Base-by-base conservation (phyloP, 108 stramenopile species). In the Bacterosira constricta region DNA sequence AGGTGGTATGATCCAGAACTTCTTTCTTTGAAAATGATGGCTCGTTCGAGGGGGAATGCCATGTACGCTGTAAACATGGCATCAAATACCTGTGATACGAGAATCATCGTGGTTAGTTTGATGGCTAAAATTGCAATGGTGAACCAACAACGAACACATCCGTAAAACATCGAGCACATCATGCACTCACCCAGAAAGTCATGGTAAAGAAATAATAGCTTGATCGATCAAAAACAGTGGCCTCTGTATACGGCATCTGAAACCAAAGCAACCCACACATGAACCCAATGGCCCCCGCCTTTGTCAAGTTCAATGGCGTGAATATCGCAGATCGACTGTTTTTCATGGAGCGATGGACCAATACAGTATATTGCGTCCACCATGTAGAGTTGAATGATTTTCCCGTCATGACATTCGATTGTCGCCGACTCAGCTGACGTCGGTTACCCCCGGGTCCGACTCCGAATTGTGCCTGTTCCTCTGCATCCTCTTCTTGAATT, bases 11-110 rank as follows among this genome's bases (percentile, higher is more conserved):
- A 69, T 23, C 82, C 88, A 63, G 77, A 73, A 21, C 83, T 60
- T 17, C 90, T 56, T 53, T 93, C 92, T 59, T 89, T 85, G 58
- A 89, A 63, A 46, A 93, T 88, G 13, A 93, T 83, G n/a, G 64
- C 52, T 15, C 88, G 66, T 69, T 88, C 81, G 20, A 69, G 54
- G 6, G 92, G 92, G 63, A 93, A 93, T 0, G 86, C 71, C 84
- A 87, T 83, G 35, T 87, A 60, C 1, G 90, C 79, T 30, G 57
- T 83, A 54, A 88, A 88, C 86, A 88, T 91, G 44, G 75, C 56
- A 42, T 91, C 90, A 57, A 91, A 88, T 5, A 88, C 79, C 41
- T 54, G 25, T 13, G 23, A 52, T 25, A 30, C 25, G 26, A 65
- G 21, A 32, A 56, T 15, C 13, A 65, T 15, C 13, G 26, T 2